A percentile compares a stretch with the other conserved stretches of the same genome.
phyloP scores from a whole-genome alignment of 495 filamentous ascomycete species.

The Xylaria nigripes region DNA sequence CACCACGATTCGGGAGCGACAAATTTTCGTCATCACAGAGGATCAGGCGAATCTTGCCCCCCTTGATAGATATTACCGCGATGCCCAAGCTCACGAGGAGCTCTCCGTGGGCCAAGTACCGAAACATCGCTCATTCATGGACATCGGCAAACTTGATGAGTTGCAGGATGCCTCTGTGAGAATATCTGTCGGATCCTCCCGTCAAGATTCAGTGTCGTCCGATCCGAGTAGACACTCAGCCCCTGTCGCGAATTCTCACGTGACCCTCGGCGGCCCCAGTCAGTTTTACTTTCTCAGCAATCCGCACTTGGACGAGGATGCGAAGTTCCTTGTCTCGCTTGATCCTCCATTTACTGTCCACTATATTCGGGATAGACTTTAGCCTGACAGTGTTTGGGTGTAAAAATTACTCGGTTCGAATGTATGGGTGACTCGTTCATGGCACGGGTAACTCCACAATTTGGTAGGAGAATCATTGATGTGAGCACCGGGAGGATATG shows the following conservation, averaged over 20 bases:
- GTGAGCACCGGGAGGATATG: too few species aligned
- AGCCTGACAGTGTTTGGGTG: too few species aligned
- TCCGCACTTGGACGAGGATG: neutral
- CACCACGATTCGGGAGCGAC: neutral
- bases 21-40: neutral
- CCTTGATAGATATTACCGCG: slow-evolving; percentile 3
- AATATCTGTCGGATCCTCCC: neutral
- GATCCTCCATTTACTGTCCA: too few species aligned
- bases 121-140: neutral
- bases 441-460: too few species aligned
- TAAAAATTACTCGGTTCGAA: too few species aligned
- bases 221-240: neutral
- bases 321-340: too few species aligned
- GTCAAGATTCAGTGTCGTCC: neutral
- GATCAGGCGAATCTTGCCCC: neutral
- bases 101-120: neutral
- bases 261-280: neutral
- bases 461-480: too few species aligned
- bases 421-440: too few species aligned
- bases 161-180: neutral
- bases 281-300: neutral
- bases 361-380: too few species aligned
- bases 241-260: neutral
- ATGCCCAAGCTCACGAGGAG: slow-evolving; percentile 4
- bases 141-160: neutral